phyloP scores from a whole-genome alignment of 768 basidiomycete genomes.

The Leucosporidium creatinivorum region DNA sequence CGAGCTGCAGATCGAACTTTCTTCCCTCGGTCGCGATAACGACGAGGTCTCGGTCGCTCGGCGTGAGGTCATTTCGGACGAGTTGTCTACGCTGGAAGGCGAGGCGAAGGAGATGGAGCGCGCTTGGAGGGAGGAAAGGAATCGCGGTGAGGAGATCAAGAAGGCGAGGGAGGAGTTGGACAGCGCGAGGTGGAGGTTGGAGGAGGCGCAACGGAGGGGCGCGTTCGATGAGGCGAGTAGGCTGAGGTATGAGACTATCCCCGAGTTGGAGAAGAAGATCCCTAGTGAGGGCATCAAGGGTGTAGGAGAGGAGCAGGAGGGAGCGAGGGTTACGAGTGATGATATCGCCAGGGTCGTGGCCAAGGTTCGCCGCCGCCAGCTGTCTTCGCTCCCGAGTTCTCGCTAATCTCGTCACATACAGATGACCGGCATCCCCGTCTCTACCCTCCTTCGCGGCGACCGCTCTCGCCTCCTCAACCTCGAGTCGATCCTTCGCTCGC shows the following conservation, averaged over 20 bases:
- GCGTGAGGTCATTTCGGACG: conserved; percentile 7
- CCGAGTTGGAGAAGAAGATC: conserved; percentile 61
- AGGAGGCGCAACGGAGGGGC: conserved; percentile 77
- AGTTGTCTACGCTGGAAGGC: conserved; percentile 3
- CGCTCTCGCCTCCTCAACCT: conserved; percentile 75
- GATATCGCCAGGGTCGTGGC: conserved; percentile 86
- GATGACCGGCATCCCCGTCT: conserved; percentile 79
- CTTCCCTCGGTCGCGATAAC: conserved; percentile 69
- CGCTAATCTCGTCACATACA: conserved; percentile 69
- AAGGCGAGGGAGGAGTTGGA: conserved; percentile 71
- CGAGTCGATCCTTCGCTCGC: conserved; percentile 65
- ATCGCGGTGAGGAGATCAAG: conserved; percentile 56
- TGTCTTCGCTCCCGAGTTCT: conserved; percentile 38
- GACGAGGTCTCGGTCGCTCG: conserved; percentile 15
- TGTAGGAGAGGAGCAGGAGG: conserved; percentile 59
- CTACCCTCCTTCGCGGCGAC: conserved; percentile 42
- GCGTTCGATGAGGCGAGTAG: neutral
- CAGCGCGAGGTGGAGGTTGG: conserved; percentile 76
- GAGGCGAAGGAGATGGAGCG: conserved; percentile 58
- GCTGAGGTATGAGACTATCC: conserved; percentile 62
- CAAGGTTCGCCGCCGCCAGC: conserved; percentile 28
- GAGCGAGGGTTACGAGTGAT: conserved; percentile 50
- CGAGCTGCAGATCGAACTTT: conserved; percentile 87
- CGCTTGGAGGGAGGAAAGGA: conserved; percentile 62
- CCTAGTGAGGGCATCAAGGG: conserved; percentile 57